Percentiles rank a stretch among this genome's conserved stretches.
These are phyloP conservation scores for Scorias spongiosa DNA, from an alignment of 2,329 filamentous ascomycete species.

Conservation along the genomic window DNA sequence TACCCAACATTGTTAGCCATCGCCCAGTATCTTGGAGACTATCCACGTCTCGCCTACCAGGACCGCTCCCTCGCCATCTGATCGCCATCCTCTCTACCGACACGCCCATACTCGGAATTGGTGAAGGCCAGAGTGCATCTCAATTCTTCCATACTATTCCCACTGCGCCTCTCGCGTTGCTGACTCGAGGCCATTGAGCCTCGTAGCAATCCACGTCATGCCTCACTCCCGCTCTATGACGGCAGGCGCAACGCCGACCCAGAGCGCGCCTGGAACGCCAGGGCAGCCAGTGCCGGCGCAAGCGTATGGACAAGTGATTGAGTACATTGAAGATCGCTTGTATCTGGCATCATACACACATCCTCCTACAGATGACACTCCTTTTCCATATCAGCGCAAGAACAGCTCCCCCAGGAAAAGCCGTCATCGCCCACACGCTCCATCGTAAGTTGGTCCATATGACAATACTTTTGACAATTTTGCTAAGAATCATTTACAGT, in stretches of 20 bases:
- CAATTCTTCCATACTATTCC: no score
- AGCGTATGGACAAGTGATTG: conserved; percentile 68
- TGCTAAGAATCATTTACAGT: conserved; percentile 10
- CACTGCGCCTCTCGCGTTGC: not conserved
- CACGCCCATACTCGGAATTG: no score
- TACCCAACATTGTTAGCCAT: not conserved
- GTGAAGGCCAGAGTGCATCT: no score
- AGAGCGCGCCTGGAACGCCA: not conserved
- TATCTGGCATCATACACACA: conserved; percentile 88
- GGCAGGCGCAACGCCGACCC: not conserved
- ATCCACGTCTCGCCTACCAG: no score
- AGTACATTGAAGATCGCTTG: conserved; percentile 87
- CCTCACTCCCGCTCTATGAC: not conserved
- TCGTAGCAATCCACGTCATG: not conserved
- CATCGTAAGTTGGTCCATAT: not conserved
- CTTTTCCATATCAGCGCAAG: conserved; percentile 64
- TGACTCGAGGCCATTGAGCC: not conserved
- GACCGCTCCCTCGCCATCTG: no score
- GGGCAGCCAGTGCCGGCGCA: not conserved
- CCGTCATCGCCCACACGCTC: conserved; percentile 44
- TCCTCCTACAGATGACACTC: conserved; percentile 62
- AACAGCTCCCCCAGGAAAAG: conserved; percentile 60
- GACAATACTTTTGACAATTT: not conserved
- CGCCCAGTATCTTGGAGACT: not conserved
- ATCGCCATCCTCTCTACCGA: no score